Base-by-base conservation (phyloP, 768 basidiomycete genomes). In the Phanerodontia chrysosporium region DNA sequence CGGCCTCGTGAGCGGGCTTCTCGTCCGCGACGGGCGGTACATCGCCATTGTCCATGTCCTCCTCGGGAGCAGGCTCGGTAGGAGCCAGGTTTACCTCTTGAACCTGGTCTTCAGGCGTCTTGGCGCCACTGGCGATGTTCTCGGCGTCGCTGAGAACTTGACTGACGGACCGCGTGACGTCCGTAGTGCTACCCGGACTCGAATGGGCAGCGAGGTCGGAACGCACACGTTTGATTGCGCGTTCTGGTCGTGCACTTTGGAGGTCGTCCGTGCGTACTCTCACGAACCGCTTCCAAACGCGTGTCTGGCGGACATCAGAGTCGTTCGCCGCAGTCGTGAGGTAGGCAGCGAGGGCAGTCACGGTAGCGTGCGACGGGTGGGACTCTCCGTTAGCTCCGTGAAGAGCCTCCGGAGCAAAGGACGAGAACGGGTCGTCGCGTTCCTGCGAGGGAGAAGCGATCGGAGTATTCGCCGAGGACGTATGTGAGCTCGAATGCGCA, bases 261-360 rank as follows among this genome's bases (percentile, higher is more conserved):
- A 95, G 73, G 71, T 96, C 94, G 67, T 95, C 93, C 2, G 85
- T 88, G 57, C 93, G 81, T 8, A 94, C 90, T 48, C 85, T 79
- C 57, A 95, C 88, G 65, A 96, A 96, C 16, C 87, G 83, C 67
- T 87, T 89, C 93, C 93, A 96, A 1, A 83, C 76, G 45, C 85
- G 81, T 21, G 84, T 76, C 56, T 81, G 80, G 35, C 90, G 84
- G 44, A 95, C 70, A 3, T 75, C 68, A 3, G 80, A 73, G 45
- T 85, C 80, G 63, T 90, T 92, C 55, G 93, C 85, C 32, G 94
- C 70, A 1, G 84, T 81, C 2, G 92, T 93, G 59, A 96, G 78
- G 71, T 93, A 92, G 21, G 88, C 79, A 5, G 90, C 90, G 51
- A 95, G 81, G 10, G 79, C 81, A 13, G 86, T 85, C 69, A 85